Conservation (phyloP, 371 early-diverging fungal species). For the Basidiobolus meristosporus region DNA sequence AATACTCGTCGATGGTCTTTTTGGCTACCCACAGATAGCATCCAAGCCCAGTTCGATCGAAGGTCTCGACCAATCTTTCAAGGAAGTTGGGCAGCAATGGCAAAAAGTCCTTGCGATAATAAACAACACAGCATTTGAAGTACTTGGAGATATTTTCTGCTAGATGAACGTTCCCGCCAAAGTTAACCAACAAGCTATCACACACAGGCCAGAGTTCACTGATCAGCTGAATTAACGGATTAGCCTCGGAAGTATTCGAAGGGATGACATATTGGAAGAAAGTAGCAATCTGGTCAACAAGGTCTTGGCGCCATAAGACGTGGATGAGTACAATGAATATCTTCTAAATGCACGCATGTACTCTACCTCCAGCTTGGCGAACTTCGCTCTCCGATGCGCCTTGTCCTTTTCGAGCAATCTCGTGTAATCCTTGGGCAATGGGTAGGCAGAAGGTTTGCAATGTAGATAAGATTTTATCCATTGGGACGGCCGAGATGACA, state of each 20-base stretch:
- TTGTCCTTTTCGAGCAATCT: slow-evolving; percentile 15
- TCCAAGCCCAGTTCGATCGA: slow-evolving; percentile 33
- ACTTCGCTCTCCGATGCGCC: slow-evolving; percentile 12
- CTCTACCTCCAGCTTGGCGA: slow-evolving; percentile 18
- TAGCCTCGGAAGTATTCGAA: slow-evolving; percentile 19
- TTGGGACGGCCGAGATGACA: slow-evolving; percentile 57
- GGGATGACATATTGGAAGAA: slow-evolving; percentile 30
- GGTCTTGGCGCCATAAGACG: slow-evolving; percentile 6
- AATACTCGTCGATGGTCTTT: slow-evolving; percentile 12
- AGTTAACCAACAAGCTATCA: slow-evolving; percentile 27
- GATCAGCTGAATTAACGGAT: slow-evolving; percentile 54
- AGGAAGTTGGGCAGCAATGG: slow-evolving; percentile 19
- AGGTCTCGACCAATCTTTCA: slow-evolving; percentile 25
- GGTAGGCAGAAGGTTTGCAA: slow-evolving; percentile 70
- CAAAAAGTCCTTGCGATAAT: slow-evolving; percentile 31
- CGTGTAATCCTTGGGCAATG: slow-evolving; percentile 42
- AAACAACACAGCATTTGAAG: slow-evolving; percentile 35
- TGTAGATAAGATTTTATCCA: slow-evolving; percentile 29
- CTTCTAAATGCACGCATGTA: too few relatives aligned
- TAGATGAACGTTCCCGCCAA: slow-evolving; percentile 22
- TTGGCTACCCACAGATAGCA: slow-evolving; percentile 62
- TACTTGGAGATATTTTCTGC: slow-evolving; percentile 44
- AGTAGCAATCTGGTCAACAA: slow-evolving; percentile 24
- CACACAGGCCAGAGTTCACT: slow-evolving; percentile 61
- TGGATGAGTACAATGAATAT: background rate